A percentile compares a stretch with the other conserved stretches of the same genome.
phyloP scores from a whole-genome alignment of 2,329 filamentous ascomycete genomes.

The Penicillium sp. region DNA sequence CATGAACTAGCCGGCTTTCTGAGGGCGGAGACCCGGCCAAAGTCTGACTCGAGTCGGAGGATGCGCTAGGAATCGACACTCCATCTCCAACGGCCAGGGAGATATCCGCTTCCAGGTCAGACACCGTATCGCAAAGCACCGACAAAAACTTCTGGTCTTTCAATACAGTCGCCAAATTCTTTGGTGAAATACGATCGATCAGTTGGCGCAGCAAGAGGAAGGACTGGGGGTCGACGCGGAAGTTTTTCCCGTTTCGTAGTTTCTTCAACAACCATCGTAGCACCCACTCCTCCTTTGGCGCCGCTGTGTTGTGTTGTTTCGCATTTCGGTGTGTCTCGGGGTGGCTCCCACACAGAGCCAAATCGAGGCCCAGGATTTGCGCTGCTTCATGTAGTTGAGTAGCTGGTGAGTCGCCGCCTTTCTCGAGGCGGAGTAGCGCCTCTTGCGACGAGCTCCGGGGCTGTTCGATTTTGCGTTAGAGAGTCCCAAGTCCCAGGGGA shows the following conservation, averaged over 20 bases:
- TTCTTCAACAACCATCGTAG: conserved; percentile 69
- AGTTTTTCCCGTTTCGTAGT: conserved; percentile 51
- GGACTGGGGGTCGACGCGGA: conserved; percentile 48
- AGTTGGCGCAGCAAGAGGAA: conserved; percentile 66
- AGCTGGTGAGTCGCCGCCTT: conserved; percentile 43
- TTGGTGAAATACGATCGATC: conserved; percentile 69
- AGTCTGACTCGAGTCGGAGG: conserved; percentile 42
- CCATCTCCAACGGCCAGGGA: conserved; percentile 31
- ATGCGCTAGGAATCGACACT: conserved; percentile 29
- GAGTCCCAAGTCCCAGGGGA: background rate
- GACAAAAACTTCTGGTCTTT: conserved; percentile 70
- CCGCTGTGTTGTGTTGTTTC: conserved; percentile 30
- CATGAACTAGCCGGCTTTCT: conserved; percentile 29
- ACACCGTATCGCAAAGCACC: conserved; percentile 68
- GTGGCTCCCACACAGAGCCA: conserved; percentile 37
- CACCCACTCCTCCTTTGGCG: conserved; percentile 66
- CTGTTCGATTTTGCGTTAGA: conserved; percentile 31
- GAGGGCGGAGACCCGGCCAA: conserved; percentile 32
- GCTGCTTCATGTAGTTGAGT: conserved; percentile 48
- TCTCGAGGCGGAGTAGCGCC: conserved; percentile 51
- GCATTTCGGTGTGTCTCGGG: conserved; percentile 32
- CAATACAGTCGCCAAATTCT: conserved; percentile 71
- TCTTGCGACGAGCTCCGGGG: conserved; percentile 47
- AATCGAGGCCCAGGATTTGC: conserved; percentile 47
- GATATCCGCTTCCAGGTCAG: conserved; percentile 53